Evolutionary conservation across 1,284 basidiomycete genomes (phyloP).

Genomic region (Ceratobasidium sp.): DNA sequence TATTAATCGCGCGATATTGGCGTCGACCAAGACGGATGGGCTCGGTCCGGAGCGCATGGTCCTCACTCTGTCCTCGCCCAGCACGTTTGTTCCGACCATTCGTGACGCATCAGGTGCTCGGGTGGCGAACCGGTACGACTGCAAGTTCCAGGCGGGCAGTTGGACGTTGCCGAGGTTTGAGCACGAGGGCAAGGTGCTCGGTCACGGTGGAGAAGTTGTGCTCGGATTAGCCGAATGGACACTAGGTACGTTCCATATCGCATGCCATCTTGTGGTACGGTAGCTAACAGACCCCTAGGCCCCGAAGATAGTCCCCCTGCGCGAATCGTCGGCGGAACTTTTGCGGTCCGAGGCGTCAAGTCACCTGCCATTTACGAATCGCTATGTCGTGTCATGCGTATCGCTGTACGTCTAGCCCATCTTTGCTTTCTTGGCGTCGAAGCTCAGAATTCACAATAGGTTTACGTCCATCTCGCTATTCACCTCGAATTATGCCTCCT

Average conservation of each 20-base stretch:
- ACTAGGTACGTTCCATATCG: slow-evolving; percentile 22
- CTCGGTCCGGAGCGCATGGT: neutral
- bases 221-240: slow-evolving; percentile 40
- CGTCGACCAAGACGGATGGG: neutral
- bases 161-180: slow-evolving; percentile 39
- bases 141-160: slow-evolving; percentile 33
- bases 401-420: slow-evolving; percentile 35
- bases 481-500: slow-evolving; percentile 68
- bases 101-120: slow-evolving; percentile 18
- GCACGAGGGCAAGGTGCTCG: slow-evolving; percentile 26
- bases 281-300: slow-evolving; percentile 7
- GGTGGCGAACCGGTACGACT: slow-evolving; percentile 38
- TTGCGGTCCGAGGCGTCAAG: slow-evolving; percentile 58
- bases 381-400: slow-evolving; percentile 59
- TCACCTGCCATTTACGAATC: slow-evolving; percentile 55
- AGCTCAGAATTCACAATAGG: slow-evolving; percentile 44
- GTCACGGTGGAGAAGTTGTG: slow-evolving; percentile 38
- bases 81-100: slow-evolving; percentile 34
- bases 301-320: neutral
- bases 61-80: slow-evolving; percentile 17
- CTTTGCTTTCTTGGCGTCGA: neutral
- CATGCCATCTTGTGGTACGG: neutral
- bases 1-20: slow-evolving; percentile 32
- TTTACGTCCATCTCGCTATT: slow-evolving; percentile 66
- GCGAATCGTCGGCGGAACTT: slow-evolving; percentile 64